These are phyloP conservation scores for Casaregolazyma lundiana DNA, from an alignment of 1,139 yeast species.

Conservation along the genomic window DNA sequence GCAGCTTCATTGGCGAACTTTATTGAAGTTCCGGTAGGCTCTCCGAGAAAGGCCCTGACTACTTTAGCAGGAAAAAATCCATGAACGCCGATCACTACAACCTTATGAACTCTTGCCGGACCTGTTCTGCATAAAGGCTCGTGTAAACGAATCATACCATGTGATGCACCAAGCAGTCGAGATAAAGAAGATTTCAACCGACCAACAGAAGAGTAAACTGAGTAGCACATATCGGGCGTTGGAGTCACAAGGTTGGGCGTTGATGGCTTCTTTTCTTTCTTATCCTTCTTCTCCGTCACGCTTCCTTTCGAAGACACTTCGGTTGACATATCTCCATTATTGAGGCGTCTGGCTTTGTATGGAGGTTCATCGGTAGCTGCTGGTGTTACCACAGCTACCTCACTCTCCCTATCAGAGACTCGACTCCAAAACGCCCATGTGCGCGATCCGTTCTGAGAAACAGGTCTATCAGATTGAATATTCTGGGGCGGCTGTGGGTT, in stretches of 20 bases:
- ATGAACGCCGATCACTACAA: constrained; percentile 85
- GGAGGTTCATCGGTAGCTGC: constrained; percentile 35
- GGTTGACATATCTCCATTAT: constrained; percentile 3
- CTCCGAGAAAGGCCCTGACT: constrained; percentile 81
- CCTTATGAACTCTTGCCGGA: constrained; percentile 37
- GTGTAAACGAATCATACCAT: constrained; percentile 16
- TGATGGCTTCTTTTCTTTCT: constrained; percentile 12
- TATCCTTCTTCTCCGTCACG: constrained; percentile 14
- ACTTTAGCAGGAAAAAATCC: constrained; percentile 90
- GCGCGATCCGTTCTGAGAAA: constrained; percentile 10
- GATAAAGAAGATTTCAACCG: constrained; percentile 21
- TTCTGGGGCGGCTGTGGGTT: background rate
- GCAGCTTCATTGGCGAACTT: constrained; percentile 88
- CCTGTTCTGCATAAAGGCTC: constrained; percentile 21
- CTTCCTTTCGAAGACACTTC: background rate
- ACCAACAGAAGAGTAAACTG: constrained; percentile 23
- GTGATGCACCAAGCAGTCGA: constrained; percentile 19
- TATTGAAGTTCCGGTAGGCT: constrained; percentile 88
- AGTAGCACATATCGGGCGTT: constrained; percentile 25
- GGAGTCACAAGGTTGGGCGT: constrained; percentile 32
- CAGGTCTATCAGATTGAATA: background rate
- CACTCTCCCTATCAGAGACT: constrained; percentile 25
- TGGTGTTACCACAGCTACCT: constrained; percentile 36
- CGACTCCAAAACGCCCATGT: constrained; percentile 36
- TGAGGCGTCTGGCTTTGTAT: constrained; percentile 23